These are phyloP conservation scores for Penium margaritaceum DNA, from an alignment of 139 green algal species.

Conservation along the genomic window DNA sequence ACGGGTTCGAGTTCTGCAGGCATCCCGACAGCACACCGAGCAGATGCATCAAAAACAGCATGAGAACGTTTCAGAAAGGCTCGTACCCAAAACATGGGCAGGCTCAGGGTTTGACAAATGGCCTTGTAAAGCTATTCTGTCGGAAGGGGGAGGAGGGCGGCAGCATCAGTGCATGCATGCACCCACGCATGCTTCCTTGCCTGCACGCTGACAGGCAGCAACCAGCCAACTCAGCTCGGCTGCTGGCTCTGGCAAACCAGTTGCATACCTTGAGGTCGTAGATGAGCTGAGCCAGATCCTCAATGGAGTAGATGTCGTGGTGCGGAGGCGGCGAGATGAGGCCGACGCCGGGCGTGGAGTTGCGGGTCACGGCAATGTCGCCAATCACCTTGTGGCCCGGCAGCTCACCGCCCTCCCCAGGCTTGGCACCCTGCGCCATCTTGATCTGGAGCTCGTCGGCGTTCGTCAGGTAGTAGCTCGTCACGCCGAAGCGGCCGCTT, in stretches of 20 bases:
- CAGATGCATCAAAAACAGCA: too few relatives aligned
- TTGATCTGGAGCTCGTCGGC: slow-evolving; percentile 93
- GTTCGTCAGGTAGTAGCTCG: slow-evolving; percentile 87
- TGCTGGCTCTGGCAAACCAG: too few relatives aligned
- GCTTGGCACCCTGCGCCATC: slow-evolving; percentile 74
- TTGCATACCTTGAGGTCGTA: slow-evolving; percentile 64
- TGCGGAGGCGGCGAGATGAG: slow-evolving; percentile 64
- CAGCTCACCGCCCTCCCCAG: slow-evolving; percentile 86
- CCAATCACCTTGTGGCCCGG: slow-evolving; percentile 80
- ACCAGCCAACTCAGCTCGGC: too few relatives aligned
- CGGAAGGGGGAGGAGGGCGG: too few relatives aligned
- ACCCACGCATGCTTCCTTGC: too few relatives aligned
- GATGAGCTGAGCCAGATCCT: slow-evolving; percentile 58
- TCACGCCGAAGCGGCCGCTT: slow-evolving; percentile 82
- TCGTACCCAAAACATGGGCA: too few relatives aligned
- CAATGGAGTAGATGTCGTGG: slow-evolving; percentile 60
- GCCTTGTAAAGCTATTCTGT: too few relatives aligned
- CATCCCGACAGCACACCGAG: too few relatives aligned
- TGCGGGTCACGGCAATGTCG: slow-evolving; percentile 78
- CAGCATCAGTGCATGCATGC: too few relatives aligned
- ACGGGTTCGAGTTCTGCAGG: slow-evolving; percentile 61
- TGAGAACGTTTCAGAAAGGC: too few relatives aligned
- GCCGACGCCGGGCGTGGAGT: slow-evolving; percentile 80
- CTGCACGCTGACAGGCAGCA: too few relatives aligned
- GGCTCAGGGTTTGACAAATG: too few relatives aligned